Percentiles rank a stretch among this genome's conserved stretches.
Evolutionary conservation across 2,329 filamentous ascomycete species (phyloP).

Genomic region (Monilinia polystroma): DNA sequence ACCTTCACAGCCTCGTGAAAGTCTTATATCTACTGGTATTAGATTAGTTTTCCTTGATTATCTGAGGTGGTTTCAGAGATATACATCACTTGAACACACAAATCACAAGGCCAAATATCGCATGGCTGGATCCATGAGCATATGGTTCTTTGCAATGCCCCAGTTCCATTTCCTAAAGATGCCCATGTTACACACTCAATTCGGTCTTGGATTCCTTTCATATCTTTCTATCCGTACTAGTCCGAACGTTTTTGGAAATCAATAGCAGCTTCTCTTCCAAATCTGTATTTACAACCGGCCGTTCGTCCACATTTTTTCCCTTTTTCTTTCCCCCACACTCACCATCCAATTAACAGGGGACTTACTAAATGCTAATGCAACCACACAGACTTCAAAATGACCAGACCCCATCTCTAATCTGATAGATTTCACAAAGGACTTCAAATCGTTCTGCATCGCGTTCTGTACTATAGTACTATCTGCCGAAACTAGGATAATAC

Average conservation of each 20-base stretch:
- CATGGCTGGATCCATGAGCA: slow-evolving; percentile 9
- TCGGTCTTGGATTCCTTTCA: background rate
- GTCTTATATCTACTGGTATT: slow-evolving; percentile 2
- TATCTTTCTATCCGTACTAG: slow-evolving; percentile 4
- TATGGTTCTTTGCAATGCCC: background rate
- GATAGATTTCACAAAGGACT: slow-evolving; percentile 21
- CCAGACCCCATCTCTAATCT: slow-evolving; percentile 34
- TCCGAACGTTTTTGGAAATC: slow-evolving; percentile 12
- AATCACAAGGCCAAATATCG: slow-evolving; percentile 2
- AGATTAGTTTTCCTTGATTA: background rate
- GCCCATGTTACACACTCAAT: background rate
- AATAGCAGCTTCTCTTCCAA: slow-evolving; percentile 18
- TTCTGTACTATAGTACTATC: slow-evolving; percentile 2
- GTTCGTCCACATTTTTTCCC: slow-evolving; percentile 7
- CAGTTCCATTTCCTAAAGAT: background rate
- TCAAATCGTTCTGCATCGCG: background rate
- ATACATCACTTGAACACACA: slow-evolving; percentile 10
- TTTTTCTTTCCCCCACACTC: background rate
- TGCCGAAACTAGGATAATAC: slow-evolving; percentile 9
- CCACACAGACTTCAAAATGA: slow-evolving; percentile 31
- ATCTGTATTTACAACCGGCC: slow-evolving; percentile 25
- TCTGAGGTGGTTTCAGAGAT: background rate
- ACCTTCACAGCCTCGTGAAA: background rate
- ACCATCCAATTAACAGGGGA: slow-evolving; percentile 6
- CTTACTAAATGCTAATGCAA: slow-evolving; percentile 28